These are phyloP conservation scores for Perilla frutescens DNA, from an alignment of 257 asterid genomes.

Conservation along the genomic window DNA sequence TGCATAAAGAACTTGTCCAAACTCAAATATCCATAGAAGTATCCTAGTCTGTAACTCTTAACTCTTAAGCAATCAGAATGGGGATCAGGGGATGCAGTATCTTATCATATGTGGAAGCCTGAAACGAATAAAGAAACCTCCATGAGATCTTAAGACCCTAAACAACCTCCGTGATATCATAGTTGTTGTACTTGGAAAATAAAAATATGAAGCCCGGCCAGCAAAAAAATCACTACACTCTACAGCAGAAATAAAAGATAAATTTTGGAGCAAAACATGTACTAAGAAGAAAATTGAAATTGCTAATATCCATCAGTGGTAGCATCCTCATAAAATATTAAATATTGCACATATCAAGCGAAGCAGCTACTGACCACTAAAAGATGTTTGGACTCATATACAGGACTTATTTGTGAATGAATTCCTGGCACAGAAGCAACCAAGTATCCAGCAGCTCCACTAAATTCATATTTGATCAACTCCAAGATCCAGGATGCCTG, in stretches of 20 bases:
- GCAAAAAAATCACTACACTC: not conserved
- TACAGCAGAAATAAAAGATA: not conserved
- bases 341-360: slow-evolving; percentile 24
- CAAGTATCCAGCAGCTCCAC: slow-evolving; percentile 69
- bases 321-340: slow-evolving; percentile 11
- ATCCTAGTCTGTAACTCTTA: not conserved
- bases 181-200: not conserved
- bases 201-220: slow-evolving; percentile 5
- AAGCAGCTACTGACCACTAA: slow-evolving; percentile 57
- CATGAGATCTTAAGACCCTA: slow-evolving; percentile 10
- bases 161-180: not conserved
- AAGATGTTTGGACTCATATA: slow-evolving; percentile 50
- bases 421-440: slow-evolving; percentile 89
- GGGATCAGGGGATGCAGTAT: not conserved
- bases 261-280: slow-evolving; percentile 5
- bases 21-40: slow-evolving; percentile 2
- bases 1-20: slow-evolving; percentile 21
- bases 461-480: slow-evolving; percentile 68
- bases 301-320: slow-evolving; percentile 17
- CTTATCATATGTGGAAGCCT: slow-evolving; percentile 13
- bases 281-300: not conserved
- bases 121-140: slow-evolving; percentile 4
- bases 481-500: slow-evolving; percentile 87
- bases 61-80: slow-evolving; percentile 21
- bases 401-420: slow-evolving; percentile 57